Evolutionary conservation across 1,284 basidiomycete species (phyloP), one percentile per base, ranked within the genome.

Genomic region (Leccinum solheimii): DNA sequence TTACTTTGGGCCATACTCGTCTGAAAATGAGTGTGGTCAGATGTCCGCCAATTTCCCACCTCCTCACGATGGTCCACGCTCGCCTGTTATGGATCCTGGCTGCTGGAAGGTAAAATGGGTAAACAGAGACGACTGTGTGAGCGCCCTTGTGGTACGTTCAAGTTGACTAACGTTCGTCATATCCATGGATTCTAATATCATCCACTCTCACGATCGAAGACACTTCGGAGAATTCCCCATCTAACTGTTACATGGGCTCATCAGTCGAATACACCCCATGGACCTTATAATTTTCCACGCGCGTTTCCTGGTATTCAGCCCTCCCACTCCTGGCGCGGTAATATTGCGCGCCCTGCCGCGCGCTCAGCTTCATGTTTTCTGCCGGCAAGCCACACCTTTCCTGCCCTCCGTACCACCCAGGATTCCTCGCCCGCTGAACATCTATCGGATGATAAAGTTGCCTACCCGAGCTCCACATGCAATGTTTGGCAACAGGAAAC

Each of bases 211-310:
- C 57, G 6, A 56, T 55, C 32, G 21, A 65, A 92, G 90, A 84
- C 87, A 10, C 79, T 92, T 64, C 83, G 86, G 64, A 79, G 81
- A 58, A 79, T 91, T 13, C 85, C 88, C 55, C 86, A 90, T 72
- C 70, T 92, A 9, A 85, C 81, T 1, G 86, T 90, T n/a, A 89
- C 87, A 38, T 92, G 91, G 90, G 87, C 89, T 21, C 90, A 91
- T 73, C 85, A 83, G 63, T 63, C 72, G 65, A 40, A 65, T 62
- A 57, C 67, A 67, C 6, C 66, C 64, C 57, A 67, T 0, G 71
- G 66, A 36, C 23, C 51, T 26, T 64, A 73, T 52, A 55, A 53
- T 50, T 49, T 67, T 55, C 40, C 59, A 3, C 67, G 67, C n/a
- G 56, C 52, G 21, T 55, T 59, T 10, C 54, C 61, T 34, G 57